Evolutionary conservation across 2,329 filamentous ascomycete genomes (phyloP).

Genomic region (Rasamsonia emersonii): DNA sequence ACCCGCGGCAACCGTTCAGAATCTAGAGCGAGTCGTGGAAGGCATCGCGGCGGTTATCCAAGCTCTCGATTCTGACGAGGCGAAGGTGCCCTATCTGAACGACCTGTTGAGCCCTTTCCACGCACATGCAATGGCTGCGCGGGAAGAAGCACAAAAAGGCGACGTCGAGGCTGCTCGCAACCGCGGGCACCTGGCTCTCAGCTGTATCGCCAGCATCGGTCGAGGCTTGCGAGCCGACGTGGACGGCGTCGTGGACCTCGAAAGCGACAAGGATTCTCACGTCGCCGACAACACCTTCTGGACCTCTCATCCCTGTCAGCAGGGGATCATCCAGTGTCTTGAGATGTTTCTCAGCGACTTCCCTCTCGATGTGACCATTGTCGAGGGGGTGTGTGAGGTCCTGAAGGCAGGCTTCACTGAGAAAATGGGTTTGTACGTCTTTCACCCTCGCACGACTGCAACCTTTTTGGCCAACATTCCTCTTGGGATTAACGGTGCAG

Average conservation of each 20-base stretch:
- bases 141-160: conserved; percentile 21
- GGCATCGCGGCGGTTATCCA: conserved; percentile 39
- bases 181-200: conserved; percentile 27
- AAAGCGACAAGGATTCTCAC: conserved; percentile 14
- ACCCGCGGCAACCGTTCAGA: conserved; percentile 26
- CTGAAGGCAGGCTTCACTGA: conserved; percentile 40
- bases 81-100: conserved; percentile 31
- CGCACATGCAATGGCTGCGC: conserved; percentile 24
- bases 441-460: conserved; percentile 32
- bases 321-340: conserved; percentile 32
- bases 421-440: conserved; percentile 34
- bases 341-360: conserved; percentile 32
- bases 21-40: conserved; percentile 35
- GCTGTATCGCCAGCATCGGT: conserved; percentile 34
- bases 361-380: conserved; percentile 31
- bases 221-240: conserved; percentile 30
- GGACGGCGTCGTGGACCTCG: conserved; percentile 28
- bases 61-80: conserved; percentile 28
- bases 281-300: conserved; percentile 29
- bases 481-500: conserved; percentile 29
- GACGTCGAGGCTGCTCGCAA: conserved; percentile 25
- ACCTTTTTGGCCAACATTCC: conserved; percentile 34
- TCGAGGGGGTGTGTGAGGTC: conserved; percentile 38
- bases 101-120: conserved; percentile 30
- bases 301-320: conserved; percentile 27